Base-by-base conservation (phyloP, 345 rosid species). In the Nasturtium officinale region DNA sequence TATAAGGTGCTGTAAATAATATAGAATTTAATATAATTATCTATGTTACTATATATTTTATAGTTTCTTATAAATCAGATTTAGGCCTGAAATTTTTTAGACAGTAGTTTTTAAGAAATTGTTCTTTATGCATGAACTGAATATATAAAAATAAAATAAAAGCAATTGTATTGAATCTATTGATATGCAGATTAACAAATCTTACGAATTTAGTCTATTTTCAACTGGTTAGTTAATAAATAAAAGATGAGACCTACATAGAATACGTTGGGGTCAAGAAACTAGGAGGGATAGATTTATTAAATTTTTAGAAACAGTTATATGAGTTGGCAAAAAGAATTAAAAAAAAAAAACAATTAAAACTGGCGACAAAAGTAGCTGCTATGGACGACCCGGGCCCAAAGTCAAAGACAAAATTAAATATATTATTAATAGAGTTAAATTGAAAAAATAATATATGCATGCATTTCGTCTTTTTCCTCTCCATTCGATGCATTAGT, bases 391-490 rank as follows among this genome's bases (percentile, higher is more conserved):
- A 75, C 45, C 12, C 12, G 9, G 38, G 30, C 45, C 48, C 29
- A 37, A 46, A 67, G 61, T 59, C 78, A 74, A 50, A 15, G 13
- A 59, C 61, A 59, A 50, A 35, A 66, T 6, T 58, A 26, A 74
- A 57, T 58, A 45, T 30, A 33, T n/a, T 23, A 55, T 9, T 35
- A 35, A 48, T 10, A 57, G 7, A 47, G 10, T 46, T 21, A 5
- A 16, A 37, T 5, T 13, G 5, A 23, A 60, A 20, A 20, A 33
- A 33, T 51, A 74, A 9, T 58, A 42, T 58, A 18, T 67, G 73
- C 73, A 75, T 51, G 69, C 73, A 40, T 67, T 67, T 60, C 73
- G 73, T 75, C 78, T 13, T 38, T 25, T 51, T 53, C 48, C 20
- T 82, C 67, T 11, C 33, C 35, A 72, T 70, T 62, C 71, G 61